Conservation (phyloP, 768 basidiomycete genomes). For the Termitomyces sp. region DNA sequence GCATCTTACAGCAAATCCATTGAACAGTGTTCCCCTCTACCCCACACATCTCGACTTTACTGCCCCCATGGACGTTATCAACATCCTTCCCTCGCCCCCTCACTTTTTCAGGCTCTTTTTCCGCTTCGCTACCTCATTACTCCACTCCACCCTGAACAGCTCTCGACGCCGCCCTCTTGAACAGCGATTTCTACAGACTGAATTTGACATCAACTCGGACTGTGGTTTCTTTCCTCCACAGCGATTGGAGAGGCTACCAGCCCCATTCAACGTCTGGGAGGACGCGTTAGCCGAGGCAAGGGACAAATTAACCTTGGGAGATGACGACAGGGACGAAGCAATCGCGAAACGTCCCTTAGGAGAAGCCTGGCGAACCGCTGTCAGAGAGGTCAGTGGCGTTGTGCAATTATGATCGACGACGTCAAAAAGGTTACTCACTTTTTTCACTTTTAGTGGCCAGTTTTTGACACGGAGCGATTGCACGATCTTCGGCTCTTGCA, state of each 20-base stretch:
- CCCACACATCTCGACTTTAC: background rate
- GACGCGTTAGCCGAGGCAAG: slow-evolving; percentile 52
- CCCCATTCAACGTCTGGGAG: slow-evolving; percentile 69
- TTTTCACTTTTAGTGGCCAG: slow-evolving; percentile 56
- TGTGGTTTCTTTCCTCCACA: slow-evolving; percentile 84
- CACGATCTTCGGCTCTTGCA: slow-evolving; percentile 62
- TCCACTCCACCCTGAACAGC: slow-evolving; percentile 40
- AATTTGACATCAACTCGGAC: slow-evolving; percentile 55
- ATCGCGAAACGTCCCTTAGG: slow-evolving; percentile 47
- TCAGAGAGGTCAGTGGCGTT: slow-evolving; percentile 54
- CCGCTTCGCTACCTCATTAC: slow-evolving; percentile 40
- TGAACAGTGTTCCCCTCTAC: background rate
- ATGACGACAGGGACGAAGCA: slow-evolving; percentile 48
- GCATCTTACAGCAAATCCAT: slow-evolving; percentile 3
- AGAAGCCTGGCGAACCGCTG: slow-evolving; percentile 63
- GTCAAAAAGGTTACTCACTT: slow-evolving; percentile 10
- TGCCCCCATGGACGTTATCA: slow-evolving; percentile 36
- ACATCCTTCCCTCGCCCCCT: slow-evolving; percentile 51
- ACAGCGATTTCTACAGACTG: slow-evolving; percentile 30
- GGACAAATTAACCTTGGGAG: slow-evolving; percentile 52
- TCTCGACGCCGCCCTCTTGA: slow-evolving; percentile 26
- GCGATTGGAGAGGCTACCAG: slow-evolving; percentile 54
- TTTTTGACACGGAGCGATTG: slow-evolving; percentile 55
- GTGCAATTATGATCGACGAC: background rate
- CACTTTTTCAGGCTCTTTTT: slow-evolving; percentile 47